Evolutionary conservation across 352 stramenopile genomes (phyloP), one percentile per base, ranked within the genome.

Genomic region (Discostella stelligera): DNA sequence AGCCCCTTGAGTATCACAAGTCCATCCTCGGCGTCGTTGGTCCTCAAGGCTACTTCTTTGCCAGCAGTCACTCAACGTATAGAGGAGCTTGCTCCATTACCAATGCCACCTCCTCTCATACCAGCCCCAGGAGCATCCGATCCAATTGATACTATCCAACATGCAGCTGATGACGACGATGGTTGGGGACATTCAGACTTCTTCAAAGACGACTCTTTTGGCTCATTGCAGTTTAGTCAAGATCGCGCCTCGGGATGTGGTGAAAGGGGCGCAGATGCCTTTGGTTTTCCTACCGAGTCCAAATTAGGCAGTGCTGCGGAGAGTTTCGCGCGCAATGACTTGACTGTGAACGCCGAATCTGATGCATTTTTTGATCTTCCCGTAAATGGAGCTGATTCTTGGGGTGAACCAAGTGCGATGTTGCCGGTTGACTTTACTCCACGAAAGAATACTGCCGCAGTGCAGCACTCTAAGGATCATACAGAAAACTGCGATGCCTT

Each of bases 191-290:
- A 58, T 25, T 52, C 64, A 21, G 59, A 76, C 27, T 83, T 83
- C 39, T 83, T 83, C 37, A 67, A 82, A 44, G 30, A 41, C 32
- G 65, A 82, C 62, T 46, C 74, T 9, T 82, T 82, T 41, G 21
- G 37, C 0, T 66, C 59, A 30, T 75, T 58, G 18, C 66, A 64
- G 21, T 79, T 79, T 46, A 37, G 39, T 27, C 30, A 6, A 8
- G 53, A 61, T 61, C 53, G 18, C 39, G 53, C 25, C 23, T 44
- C 23, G 11, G 54, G 66, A 21, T 39, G 62, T 53, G 54, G 49
- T 16, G 25, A 1, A 5, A 56, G 23, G 8, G 58, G 54, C 20
- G 59, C 71, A 18, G 59, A 75, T 64, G 32, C 53, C 10, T 77
- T 71, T 74, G 75, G 64, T 49, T 83, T 77, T 55, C 75, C 64